A percentile compares a stretch with the other conserved stretches of the same genome.
Evolutionary conservation across 352 stramenopile species (phyloP).

Genomic region (Phytopythium chamaehyphon): DNA sequence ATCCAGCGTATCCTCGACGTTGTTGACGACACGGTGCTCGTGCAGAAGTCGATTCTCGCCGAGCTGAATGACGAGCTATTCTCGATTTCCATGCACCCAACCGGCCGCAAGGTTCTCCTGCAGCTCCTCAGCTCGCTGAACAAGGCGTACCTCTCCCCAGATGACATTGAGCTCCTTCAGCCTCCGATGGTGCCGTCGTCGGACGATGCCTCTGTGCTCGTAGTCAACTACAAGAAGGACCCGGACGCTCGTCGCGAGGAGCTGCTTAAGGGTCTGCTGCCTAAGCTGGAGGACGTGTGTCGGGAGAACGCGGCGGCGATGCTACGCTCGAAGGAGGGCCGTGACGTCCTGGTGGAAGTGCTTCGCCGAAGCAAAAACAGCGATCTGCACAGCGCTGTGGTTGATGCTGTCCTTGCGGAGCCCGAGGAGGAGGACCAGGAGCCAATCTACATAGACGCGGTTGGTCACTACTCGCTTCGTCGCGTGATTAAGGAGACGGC

Average conservation of each 20-base stretch:
- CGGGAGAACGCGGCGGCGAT: constrained; percentile 48
- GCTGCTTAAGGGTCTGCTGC: constrained; percentile 68
- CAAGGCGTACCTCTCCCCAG: constrained; percentile 79
- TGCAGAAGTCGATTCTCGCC: constrained; percentile 86
- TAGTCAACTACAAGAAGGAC: constrained; percentile 90
- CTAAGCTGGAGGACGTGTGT: constrained; percentile 82
- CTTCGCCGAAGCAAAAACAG: constrained; percentile 52
- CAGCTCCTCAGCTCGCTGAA: constrained; percentile 77
- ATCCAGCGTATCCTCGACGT: constrained; percentile 88
- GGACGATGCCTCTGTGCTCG: constrained; percentile 47
- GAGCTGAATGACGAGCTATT: constrained; percentile 79
- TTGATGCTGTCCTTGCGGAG: constrained; percentile 39
- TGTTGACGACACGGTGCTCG: constrained; percentile 88
- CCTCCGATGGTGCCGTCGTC: constrained; percentile 66
- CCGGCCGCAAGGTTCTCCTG: constrained; percentile 73
- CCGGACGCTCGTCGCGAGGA: constrained; percentile 69
- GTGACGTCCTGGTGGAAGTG: constrained; percentile 80
- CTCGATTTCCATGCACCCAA: constrained; percentile 64
- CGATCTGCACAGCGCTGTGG: constrained; percentile 43
- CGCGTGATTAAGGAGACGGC: constrained; percentile 75
- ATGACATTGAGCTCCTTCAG: constrained; percentile 71
- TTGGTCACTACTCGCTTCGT: constrained; percentile 68
- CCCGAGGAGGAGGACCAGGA: constrained; percentile 32
- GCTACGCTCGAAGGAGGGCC: constrained; percentile 76
- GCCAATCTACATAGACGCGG: constrained; percentile 66